Evolutionary conservation across 1,139 yeast genomes (phyloP), one percentile per base, ranked within the genome.

Genomic region (Pichia sp.): DNA sequence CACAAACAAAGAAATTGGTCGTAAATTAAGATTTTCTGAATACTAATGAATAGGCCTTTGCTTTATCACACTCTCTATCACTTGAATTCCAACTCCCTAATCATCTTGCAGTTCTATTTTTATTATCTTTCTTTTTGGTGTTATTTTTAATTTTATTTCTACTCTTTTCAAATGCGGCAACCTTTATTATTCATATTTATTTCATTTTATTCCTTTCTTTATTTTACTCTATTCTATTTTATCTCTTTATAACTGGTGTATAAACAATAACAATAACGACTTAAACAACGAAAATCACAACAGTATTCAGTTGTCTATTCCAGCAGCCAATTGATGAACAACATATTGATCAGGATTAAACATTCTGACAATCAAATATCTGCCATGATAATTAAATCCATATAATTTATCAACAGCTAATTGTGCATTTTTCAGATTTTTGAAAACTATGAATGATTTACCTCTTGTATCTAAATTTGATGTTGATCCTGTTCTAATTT

Each of bases 11-110:
- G 88, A 82, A 54, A 79, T 85, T 57, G 90, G 87, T 43, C 79
- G 84, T 62, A 85, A 85, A 66, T 68, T 85, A 54, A 70, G 92
- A 56, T 70, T 85, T 46, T 80, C 89, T 3, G 94, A 85, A 64
- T 85, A 84, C 58, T 84, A 65, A 61, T 13, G 9, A 29, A 22
- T n/a, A n/a, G n/a, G 4, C 8, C 1, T 29, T 16, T 9, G 18
- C 12, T 11, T 18, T 34, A 34, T 34, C 11, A 3, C 18, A 11
- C 5, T 27, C n/a, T n/a, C n/a, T n/a, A n/a, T n/a, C n/a, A n/a
- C n/a, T n/a, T n/a, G n/a, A n/a, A n/a, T n/a, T n/a, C n/a, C n/a
- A n/a, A n/a, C n/a, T n/a, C n/a, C n/a, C n/a, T n/a, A n/a, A n/a
- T n/a, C n/a, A n/a, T n/a, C n/a, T n/a, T n/a, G n/a, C n/a, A n/a